Evolutionary conservation across 306 rosid genomes (phyloP).

Genomic region (Glycyrrhiza uralensis): DNA sequence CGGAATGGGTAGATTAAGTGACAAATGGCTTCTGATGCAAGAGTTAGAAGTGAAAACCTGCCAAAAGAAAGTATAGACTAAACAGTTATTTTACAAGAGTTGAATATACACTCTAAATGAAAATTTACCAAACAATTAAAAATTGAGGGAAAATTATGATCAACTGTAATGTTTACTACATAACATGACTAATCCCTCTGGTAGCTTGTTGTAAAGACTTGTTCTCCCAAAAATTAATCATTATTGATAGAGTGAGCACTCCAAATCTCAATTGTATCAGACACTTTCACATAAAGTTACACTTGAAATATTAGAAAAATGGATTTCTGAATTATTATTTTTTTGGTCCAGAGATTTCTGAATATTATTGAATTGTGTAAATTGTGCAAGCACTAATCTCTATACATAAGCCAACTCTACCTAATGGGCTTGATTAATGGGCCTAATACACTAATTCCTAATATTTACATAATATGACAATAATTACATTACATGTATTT

Average conservation of each 20-base stretch:
- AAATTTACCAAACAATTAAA: conserved; percentile 20
- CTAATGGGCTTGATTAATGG: too few species aligned
- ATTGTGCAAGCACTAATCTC: too few species aligned
- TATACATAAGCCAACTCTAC: too few species aligned
- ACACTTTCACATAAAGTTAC: conserved; percentile 1
- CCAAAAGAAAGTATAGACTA: conserved; percentile 33
- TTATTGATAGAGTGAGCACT: conserved; percentile 8
- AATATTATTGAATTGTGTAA: too few species aligned
- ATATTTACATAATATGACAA: too few species aligned
- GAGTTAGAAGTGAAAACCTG: conserved; percentile 94
- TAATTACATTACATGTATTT: too few species aligned
- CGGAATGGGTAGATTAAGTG: conserved; percentile 92
- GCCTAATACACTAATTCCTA: too few species aligned
- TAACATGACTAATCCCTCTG: background rate
- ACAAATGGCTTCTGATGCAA: conserved; percentile 94
- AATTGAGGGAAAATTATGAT: conserved; percentile 10
- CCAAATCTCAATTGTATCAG: background rate
- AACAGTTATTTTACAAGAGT: conserved; percentile 29
- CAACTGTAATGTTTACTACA: conserved; percentile 15
- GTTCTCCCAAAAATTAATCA: background rate
- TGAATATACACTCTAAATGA: background rate
- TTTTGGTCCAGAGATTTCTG: too few species aligned
- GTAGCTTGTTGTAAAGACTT: conserved; percentile 1
- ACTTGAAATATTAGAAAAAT: too few species aligned
- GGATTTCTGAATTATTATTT: too few species aligned